A percentile compares a stretch with the other conserved stretches of the same genome.
These are phyloP conservation scores for Orbilia javanica DNA, from an alignment of 2,329 filamentous ascomycete species.

Conservation along the genomic window DNA sequence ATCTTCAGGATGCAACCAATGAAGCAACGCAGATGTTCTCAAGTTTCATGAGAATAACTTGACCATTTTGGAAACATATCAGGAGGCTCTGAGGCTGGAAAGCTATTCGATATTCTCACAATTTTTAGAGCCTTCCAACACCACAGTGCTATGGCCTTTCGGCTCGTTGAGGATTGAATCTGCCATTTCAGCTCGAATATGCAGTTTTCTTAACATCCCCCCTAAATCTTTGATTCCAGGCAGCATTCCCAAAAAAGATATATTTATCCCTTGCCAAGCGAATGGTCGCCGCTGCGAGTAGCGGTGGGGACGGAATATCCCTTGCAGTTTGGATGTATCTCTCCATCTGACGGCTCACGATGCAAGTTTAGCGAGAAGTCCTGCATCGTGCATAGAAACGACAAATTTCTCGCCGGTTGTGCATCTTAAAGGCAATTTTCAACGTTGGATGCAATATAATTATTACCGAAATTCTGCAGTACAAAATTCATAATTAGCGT, in stretches of 20 bases:
- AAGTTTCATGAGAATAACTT: constrained; percentile 29
- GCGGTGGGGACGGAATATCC: constrained; percentile 42
- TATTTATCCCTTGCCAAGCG: constrained; percentile 43
- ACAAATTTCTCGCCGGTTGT: constrained; percentile 37
- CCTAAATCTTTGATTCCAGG: constrained; percentile 32
- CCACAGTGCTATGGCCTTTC: constrained; percentile 8
- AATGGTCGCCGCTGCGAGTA: constrained; percentile 58
- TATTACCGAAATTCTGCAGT: not conserved
- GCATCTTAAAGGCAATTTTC: not conserved
- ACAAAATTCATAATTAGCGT: not conserved
- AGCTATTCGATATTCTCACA: not conserved
- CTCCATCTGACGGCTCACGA: constrained; percentile 24
- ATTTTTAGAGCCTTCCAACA: not conserved
- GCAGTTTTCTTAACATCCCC: not conserved
- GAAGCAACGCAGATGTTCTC: constrained; percentile 20
- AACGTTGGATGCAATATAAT: too few species aligned
- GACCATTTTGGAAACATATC: constrained; percentile 15
- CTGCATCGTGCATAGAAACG: constrained; percentile 41
- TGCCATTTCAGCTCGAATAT: not conserved
- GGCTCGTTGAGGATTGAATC: constrained; percentile 2
- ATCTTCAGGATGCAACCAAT: constrained; percentile 25
- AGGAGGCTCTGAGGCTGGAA: constrained; percentile 16
- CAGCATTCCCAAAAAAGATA: constrained; percentile 39
- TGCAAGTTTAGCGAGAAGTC: constrained; percentile 48
- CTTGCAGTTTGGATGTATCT: constrained; percentile 24